Evolutionary conservation across 192 early-diverging fungal species (phyloP), one percentile per base, ranked within the genome.

Genomic region (Linnemannia exigua): DNA sequence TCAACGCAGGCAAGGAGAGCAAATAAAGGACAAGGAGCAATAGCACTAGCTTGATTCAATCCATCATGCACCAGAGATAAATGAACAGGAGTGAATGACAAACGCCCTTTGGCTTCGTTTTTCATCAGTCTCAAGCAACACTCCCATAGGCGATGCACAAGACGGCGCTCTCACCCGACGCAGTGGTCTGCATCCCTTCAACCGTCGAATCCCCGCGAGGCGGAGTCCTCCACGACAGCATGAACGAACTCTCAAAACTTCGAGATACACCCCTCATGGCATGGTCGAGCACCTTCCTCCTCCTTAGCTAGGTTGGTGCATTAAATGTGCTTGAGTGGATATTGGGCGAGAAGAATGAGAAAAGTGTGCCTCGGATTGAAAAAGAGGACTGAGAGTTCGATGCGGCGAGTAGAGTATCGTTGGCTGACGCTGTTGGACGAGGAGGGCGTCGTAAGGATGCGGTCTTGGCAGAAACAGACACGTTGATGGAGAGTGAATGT

Each of bases 311-410:
- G 35, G 67, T 77, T 37, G 35, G 35, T 17, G 36, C 47, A 14
- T 51, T 77, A 17, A 77, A 70, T n/a, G 33, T 77, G 5, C 67
- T 67, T 14, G 76, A 70, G 11, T 70, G 76, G 76, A 50, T 77
- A 33, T 50, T 77, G 16, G 76, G 67, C 14, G 47, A 52, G 11
- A 46, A 38, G 46, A 44, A 2, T 11, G n/a, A 20, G 54, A 8
- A 28, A 5, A 28, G 38, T 50, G 44, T 41, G n/a, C 75, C 75
- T 3, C 33, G 33, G 0, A 69, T 69, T 22, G 75, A 52, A 20
- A n/a, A 69, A 54, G 44, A 41, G 75, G 6, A 46, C 69, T 48
- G 67, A 35, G 37, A 50, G 41, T 22, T 68, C 46, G 31, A 68
- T 50, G 75, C 75, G 5, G 66, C 75, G n/a, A 69, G 75, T 69